phyloP scores from a whole-genome alignment of 768 basidiomycete species.

The Rhizopogon vesiculosus region DNA sequence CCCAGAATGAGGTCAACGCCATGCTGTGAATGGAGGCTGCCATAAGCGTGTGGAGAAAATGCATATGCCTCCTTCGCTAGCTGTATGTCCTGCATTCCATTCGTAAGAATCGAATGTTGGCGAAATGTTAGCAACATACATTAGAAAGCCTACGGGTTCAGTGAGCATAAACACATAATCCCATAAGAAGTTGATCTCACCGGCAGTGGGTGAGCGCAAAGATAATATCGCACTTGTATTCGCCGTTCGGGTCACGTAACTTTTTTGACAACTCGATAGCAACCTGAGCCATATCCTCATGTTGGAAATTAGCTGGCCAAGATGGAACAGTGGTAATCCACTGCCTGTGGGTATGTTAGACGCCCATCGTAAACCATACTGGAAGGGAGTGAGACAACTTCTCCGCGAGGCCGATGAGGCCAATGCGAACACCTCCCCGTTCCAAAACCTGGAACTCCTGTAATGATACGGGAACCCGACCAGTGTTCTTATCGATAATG shows the following conservation, averaged over 20 bases:
- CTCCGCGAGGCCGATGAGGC: conserved; percentile 85
- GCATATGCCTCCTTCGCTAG: conserved; percentile 65
- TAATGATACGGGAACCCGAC: conserved; percentile 54
- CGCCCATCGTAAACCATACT: not conserved
- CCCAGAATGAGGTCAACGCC: too few species aligned
- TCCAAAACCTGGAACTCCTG: conserved; percentile 65
- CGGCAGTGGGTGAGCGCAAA: too few species aligned
- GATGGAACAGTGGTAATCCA: conserved; percentile 87
- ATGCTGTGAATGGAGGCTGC: too few species aligned
- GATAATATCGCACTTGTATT: too few species aligned
- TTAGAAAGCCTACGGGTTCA: too few species aligned
- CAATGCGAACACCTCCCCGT: conserved; percentile 64
- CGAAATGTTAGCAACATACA: too few species aligned
- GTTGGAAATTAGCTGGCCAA: conserved; percentile 58
- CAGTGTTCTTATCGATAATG: conserved; percentile 44
- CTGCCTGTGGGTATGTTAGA: conserved; percentile 44
- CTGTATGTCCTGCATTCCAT: conserved; percentile 50
- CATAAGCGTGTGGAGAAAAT: conserved; percentile 54
- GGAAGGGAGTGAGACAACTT: conserved; percentile 40
- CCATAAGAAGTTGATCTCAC: too few species aligned
- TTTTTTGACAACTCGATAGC: too few species aligned
- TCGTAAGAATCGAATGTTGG: too few species aligned
- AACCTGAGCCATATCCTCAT: too few species aligned
- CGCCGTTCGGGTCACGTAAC: too few species aligned
- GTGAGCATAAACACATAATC: too few species aligned